Evolutionary conservation across 2,329 filamentous ascomycete genomes (phyloP), one percentile per base, ranked within the genome.

Genomic region (Microdochium paspali): DNA sequence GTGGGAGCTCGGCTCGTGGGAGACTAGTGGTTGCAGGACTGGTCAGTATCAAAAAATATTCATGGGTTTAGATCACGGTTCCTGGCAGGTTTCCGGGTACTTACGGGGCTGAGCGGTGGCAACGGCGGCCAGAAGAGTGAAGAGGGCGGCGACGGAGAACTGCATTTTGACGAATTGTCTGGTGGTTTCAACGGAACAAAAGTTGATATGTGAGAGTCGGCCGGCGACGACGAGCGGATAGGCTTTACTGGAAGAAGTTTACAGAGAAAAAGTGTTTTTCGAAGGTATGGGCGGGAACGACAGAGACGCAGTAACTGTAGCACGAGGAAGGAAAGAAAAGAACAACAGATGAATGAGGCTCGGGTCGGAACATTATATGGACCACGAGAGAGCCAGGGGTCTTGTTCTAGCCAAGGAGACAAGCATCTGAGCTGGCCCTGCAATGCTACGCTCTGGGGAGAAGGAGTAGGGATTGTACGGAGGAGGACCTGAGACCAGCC

Each of bases 151-250:
- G 52, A 70, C 51, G 50, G 70, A 68, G 69, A 72, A 72, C 68
- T 77, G 71, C 76, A 79, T 79, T 50, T 68, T 77, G 70, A 64
- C 60, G 55, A 58, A 48, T 56, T 53, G 46, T 48, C 56, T 35
- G 46, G 51, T 49, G 49, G 49, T 45, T 44, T 31, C 25, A 44
- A 47, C 52, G 52, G 46, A 51, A 44, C 40, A 44, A 42, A 52
- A 56, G 48, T 46, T 57, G 44, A 46, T 44, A 49, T 48, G 57
- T 63, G 61, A 62, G 62, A 58, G 73, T 76, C 73, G 73, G 60
- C 73, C 73, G 70, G 73, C 73, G 73, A 76, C 72, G 60, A 67
- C 65, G 60, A 64, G 58, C 58, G 61, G 52, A 20, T 55, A 53
- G 59, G 61, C 51, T 57, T 56, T 50, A 58, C 59, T 49, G 53